Evolutionary conservation across 225 moss, liverwort and hornwort species (phyloP).

Genomic region (Pseudisothecium myosuroides): DNA sequence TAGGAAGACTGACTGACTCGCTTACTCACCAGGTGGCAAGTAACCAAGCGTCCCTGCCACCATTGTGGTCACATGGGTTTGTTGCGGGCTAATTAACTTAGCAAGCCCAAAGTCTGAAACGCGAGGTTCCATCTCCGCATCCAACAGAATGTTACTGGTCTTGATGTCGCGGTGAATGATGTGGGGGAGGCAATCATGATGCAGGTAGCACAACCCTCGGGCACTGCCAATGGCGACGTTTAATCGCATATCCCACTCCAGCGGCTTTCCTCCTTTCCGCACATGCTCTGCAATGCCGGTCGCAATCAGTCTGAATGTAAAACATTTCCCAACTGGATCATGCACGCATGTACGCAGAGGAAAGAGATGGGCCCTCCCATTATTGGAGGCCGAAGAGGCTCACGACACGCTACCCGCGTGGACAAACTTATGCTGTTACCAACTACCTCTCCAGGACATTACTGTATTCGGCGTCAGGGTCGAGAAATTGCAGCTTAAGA

Average conservation of each 20-base stretch:
- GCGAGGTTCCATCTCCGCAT: conserved; percentile 61
- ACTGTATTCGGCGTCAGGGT: neutral
- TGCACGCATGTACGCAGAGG: neutral
- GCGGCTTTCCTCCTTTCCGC: conserved; percentile 34
- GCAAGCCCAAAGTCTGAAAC: conserved; percentile 84
- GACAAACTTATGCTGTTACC: neutral
- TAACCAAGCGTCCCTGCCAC: conserved; percentile 83
- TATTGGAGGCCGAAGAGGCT: neutral
- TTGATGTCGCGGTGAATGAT: conserved; percentile 88
- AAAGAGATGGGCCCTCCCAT: neutral
- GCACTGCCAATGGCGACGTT: conserved; percentile 58
- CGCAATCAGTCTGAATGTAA: neutral
- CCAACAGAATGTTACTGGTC: conserved; percentile 72
- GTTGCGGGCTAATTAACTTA: conserved; percentile 38
- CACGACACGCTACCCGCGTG: neutral
- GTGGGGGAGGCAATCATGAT: conserved; percentile 66
- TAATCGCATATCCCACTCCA: conserved; percentile 51
- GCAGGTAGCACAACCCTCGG: conserved; percentile 59
- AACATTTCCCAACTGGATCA: neutral
- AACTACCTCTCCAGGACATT: neutral
- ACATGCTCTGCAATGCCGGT: conserved; percentile 15
- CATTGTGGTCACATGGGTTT: conserved; percentile 65
- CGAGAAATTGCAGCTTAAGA: neutral
- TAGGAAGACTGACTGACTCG: neutral
- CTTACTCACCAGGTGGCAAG: conserved; percentile 60